Base-by-base conservation (phyloP, 306 rosid species). In the Dryas drummondii region DNA sequence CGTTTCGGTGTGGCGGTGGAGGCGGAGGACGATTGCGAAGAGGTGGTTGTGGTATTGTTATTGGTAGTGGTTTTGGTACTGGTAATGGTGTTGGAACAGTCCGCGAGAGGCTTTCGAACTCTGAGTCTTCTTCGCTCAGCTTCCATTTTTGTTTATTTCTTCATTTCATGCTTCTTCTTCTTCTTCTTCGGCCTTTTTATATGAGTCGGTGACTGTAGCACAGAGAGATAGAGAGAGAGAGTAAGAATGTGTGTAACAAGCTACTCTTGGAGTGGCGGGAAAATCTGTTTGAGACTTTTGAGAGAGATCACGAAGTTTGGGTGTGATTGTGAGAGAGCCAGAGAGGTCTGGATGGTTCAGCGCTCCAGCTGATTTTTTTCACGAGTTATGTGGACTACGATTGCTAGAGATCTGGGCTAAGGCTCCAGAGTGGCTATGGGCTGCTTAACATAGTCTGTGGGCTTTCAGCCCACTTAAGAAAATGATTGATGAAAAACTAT, bases 31-130 rank as follows among this genome's bases (percentile, higher is more conserved):
- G 86, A 80, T 4, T 68, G 84, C 6, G 79, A 7, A 32, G 85
- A 76, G 66, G 74, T 4, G n/a, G 76, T 15, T 17, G 67, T 6
- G 60, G 68, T 6, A 32, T 32, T 32, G 66, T 64, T 5, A 62
- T 16, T 6, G 70, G n/a, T n/a, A n/a, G n/a, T 22, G 22, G 22
- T 22, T 22, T 22, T 22, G 22, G 22, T 22, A 22, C 22, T 22
- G 66, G 71, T 5, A 62, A 26, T 6, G 70, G 75, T 76, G 81
- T 87, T 90, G 72, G 92, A 82, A 69, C 84, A 79, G 58, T 92
- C 89, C 8, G 91, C 80, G 86, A 92, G 92, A 27, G 94, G 86
- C 69, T 81, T 82, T 68, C 89, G 84, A 71, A 53, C 80, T 22
- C 66, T 56, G 19, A 56, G 76, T 10, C 57, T 79, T 63, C 62